Evolutionary conservation across 208 protist genomes (phyloP).

Genomic region (Acanthamoeba castellanii): DNA sequence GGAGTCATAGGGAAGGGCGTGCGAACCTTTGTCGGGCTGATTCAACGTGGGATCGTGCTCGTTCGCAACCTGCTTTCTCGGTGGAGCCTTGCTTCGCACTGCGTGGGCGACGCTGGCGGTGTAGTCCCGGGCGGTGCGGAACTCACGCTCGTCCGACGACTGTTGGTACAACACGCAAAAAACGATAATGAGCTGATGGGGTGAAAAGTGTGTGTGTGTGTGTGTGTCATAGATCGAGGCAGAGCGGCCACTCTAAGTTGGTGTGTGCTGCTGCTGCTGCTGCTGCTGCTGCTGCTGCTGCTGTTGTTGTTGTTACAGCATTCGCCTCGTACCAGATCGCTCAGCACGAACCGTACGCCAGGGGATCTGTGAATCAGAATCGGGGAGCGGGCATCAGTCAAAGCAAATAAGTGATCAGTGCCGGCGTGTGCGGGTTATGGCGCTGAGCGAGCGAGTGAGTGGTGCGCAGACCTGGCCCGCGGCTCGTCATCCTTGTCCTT

Average conservation of each 20-base stretch:
- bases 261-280: too few relatives aligned
- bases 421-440: too few relatives aligned
- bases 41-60: neutral
- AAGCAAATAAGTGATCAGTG: neutral
- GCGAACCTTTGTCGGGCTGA: neutral
- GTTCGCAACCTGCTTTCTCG: neutral
- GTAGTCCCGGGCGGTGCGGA: neutral
- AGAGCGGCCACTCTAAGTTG: too few relatives aligned
- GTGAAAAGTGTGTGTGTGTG: neutral
- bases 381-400: neutral
- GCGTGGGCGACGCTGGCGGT: neutral
- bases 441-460: neutral
- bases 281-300: too few relatives aligned
- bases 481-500: neutral
- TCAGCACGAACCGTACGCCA: neutral
- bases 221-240: too few relatives aligned
- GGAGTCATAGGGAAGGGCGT: neutral
- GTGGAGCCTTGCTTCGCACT: slow-evolving; percentile 6
- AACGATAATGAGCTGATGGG: neutral
- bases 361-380: neutral
- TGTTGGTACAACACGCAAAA: neutral
- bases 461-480: neutral
- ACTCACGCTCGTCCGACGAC: slow-evolving; percentile 12
- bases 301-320: too few relatives aligned
- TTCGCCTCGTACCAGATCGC: neutral